Evolutionary conservation across 78 protist species (phyloP), one percentile per base, ranked within the genome.

Genomic region (Pigoraptor vietnamica): DNA sequence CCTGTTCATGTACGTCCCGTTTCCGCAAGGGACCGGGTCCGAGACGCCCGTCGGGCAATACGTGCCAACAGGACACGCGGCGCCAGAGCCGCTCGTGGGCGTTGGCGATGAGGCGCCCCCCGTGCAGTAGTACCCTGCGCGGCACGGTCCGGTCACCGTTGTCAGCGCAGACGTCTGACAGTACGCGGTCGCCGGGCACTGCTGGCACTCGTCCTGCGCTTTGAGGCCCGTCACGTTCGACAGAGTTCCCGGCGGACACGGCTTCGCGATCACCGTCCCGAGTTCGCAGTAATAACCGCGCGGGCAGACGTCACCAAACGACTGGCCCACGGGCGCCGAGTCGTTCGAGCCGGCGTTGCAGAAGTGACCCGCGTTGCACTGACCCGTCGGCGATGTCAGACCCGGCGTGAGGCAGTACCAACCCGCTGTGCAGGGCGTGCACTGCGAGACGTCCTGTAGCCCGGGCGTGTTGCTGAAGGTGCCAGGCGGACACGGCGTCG

Each of bases 31-130:
- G 10, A 87, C 38, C 90, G 81, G 39, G 37, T 37, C 82, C 14
- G 90, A 2, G 86, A 92, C 32, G 32, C 93, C 95, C 21, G 86
- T n/a, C 21, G 95, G 93, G 90, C 95, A 92, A 91, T 87, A 94
- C 67, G 39, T 39, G 33, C 95, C 95, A 67, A 55, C 55, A 6
- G 95, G 93, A 39, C 95, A 94, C n/a, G 23, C 0, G 89, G 29
- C 91, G 0, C 88, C 67, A 0, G 25, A 86, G 40, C n/a, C 25
- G 1, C 2, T 6, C 81, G 92, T 37, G 19, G 86, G 9, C 32
- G 55, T 39, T 0, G 24, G n/a, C 32, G 92, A 21, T 48, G 67
- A 6, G 29, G 67, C 67, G 34, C 90, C 84, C 6, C 87, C 90
- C 0, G 38, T 25, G 83, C 94, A 93, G 89, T 89, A 93, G 89